Evolutionary conservation across 1,139 yeast genomes (phyloP), one percentile per base, ranked within the genome.

Genomic region (Groenewaldozyma auringiensis): DNA sequence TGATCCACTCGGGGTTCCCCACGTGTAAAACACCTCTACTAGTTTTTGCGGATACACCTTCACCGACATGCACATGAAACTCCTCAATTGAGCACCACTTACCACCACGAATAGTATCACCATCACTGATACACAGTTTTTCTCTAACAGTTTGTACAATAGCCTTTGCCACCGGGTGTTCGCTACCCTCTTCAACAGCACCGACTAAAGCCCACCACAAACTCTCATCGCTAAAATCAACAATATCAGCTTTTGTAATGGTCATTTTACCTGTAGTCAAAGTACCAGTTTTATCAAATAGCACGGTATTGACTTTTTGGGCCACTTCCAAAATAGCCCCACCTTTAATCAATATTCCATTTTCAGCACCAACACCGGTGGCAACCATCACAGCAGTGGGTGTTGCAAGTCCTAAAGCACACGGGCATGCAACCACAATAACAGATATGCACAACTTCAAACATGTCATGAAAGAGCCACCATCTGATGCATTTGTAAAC

Each of bases 331-430:
- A 74, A 11, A 85, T 77, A 47, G 84, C 94, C 21, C 97, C 98
- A 42, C 97, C 96, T 65, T 92, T 92, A 57, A 94, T 84, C 46
- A 94, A 71, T 11, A 92, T 84, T 21, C 98, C 98, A 64, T 87
- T 73, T 11, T 77, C 67, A 0, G 98, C 97, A 33, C 96, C 97
- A 25, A 87, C 83, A 21, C 98, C 98, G 1, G 97, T 89, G 4
- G 97, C 98, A 3, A 92, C 98, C 96, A 92, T 89, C 2, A 94
- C 86, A 0, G 98, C 98, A 1, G 98, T 92, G 0, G 98, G 98
- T 0, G 98, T 95, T 6, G 96, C 96, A 44, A 92, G 72, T 1
- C 98, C 98, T 29, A 92, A 69, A 0, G 97, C 97, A 73, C 97
- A 92, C 0, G 98, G 98, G 66, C 98, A 92, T 0, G 98, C 98